Base-by-base conservation (phyloP, 805 yeast genomes). In the Nakazawaea wickerhamii region DNA sequence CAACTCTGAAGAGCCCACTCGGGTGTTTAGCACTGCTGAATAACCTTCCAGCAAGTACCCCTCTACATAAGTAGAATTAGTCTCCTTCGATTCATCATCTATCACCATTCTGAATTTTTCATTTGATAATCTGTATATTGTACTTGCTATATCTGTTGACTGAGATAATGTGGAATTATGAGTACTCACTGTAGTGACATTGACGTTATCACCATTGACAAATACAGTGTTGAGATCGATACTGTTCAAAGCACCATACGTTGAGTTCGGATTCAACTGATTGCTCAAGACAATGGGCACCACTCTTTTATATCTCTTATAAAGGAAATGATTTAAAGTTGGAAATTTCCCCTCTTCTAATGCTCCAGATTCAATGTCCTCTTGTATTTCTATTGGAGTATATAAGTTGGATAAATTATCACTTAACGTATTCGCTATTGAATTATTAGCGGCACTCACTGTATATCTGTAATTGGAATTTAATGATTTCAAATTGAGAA, bases 21-120 rank as follows among this genome's bases (percentile, higher is more conserved):
- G 68, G 48, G 49, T 75, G 38, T 61, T 72, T 61, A 88, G 56
- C 0, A 87, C 69, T 0, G 95, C 88, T 0, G 85, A 70, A 41
- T 65, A 73, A 0, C 96, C 97, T 50, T 81, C 70, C 17, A 59
- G 45, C 4, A 79, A 55, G 34, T 67, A 67, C 2, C 61, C 49
- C 30, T 55, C 52, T 30, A 79, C 61, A 1, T 71, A 49, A 0
- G 44, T 46, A 13, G 62, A 49, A 0, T 71, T 58, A 53, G 75
- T 81, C 10, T 35, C 27, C 0, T 48, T 50, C 1, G 55, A 51
- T 22, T 58, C 48, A 48, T 80, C 81, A 37, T 63, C 61, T 0
- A 67, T 48, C 30, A 26, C 18, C 22, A 36, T 14, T 26, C 41
- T 30, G 31, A 41, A 36, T 20, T 35, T 26, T 15, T 34, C 30